Conservation (phyloP, 345 rosid genomes). For the Mallotus nudiflorus region DNA sequence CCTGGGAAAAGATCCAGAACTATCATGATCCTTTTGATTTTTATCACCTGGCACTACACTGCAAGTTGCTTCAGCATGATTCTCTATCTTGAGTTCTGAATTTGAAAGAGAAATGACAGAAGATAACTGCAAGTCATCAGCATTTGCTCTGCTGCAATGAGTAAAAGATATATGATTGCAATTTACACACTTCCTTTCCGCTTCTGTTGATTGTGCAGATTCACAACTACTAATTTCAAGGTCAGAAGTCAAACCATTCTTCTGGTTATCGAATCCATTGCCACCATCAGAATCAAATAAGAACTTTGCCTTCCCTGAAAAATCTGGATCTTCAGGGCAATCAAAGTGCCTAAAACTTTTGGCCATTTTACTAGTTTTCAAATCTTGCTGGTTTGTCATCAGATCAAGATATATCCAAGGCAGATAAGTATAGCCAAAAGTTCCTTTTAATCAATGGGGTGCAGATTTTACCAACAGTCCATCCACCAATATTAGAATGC, state of each 20-base stretch:
- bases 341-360: constrained; percentile 1
- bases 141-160: constrained; percentile 9
- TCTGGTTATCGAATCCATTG: constrained; percentile 13
- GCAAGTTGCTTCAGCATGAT: constrained; percentile 2
- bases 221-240: constrained; percentile 25
- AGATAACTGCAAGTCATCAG: constrained; percentile 5
- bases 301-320: not conserved
- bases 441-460: not conserved
- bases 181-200: constrained; percentile 9
- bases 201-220: constrained; percentile 11
- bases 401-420: not conserved
- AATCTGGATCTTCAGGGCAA: constrained; percentile 4
- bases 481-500: not conserved
- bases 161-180: constrained; percentile 2
- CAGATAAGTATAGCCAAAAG: not conserved
- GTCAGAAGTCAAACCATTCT: constrained; percentile 5
- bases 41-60: not conserved
- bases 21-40: too few species aligned
- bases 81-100: constrained; percentile 14
- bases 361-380: constrained; percentile 8
- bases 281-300: constrained; percentile 5
- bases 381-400: constrained; percentile 11
- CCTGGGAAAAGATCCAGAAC: not conserved
- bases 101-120: constrained; percentile 18
- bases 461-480: not conserved